A percentile compares a stretch with the other conserved stretches of the same genome.
These are phyloP conservation scores for Penicillium pulvis DNA, from an alignment of 495 filamentous ascomycete species.

Conservation along the genomic window DNA sequence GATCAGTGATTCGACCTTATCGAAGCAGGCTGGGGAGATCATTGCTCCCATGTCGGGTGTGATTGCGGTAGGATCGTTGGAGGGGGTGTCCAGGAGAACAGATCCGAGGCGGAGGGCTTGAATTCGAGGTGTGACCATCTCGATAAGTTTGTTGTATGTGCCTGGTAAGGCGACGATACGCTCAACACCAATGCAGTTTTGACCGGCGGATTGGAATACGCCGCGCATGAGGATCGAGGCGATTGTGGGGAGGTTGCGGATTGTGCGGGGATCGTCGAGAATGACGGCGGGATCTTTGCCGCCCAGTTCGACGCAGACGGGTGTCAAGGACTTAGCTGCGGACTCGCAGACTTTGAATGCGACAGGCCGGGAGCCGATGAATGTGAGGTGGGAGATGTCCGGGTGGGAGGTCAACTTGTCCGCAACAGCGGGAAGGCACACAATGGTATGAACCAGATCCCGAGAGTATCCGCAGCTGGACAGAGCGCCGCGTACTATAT, in stretches of 20 bases:
- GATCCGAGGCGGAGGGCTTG: slow-evolving; percentile 69
- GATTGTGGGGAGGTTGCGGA: slow-evolving; percentile 65
- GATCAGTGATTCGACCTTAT: slow-evolving; percentile 69
- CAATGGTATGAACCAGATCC: slow-evolving; percentile 77
- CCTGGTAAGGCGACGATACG: slow-evolving; percentile 79
- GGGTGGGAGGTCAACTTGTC: slow-evolving; percentile 84
- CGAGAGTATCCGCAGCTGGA: slow-evolving; percentile 81
- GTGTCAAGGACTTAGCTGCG: slow-evolving; percentile 80
- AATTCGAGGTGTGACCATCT: slow-evolving; percentile 71
- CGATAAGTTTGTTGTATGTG: slow-evolving; percentile 71
- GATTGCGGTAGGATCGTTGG: slow-evolving; percentile 24
- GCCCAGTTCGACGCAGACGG: slow-evolving; percentile 85
- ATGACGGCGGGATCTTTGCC: slow-evolving; percentile 96
- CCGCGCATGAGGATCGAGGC: slow-evolving; percentile 84
- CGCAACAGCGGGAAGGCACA: slow-evolving; percentile 85
- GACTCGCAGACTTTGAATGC: slow-evolving; percentile 86
- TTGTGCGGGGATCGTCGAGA: slow-evolving; percentile 68
- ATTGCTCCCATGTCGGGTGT: slow-evolving; percentile 80
- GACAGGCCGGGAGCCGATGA: slow-evolving; percentile 88
- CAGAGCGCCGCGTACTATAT: slow-evolving; percentile 76
- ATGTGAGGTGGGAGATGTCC: slow-evolving; percentile 86
- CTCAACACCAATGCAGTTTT: slow-evolving; percentile 98
- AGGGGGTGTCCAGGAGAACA: slow-evolving; percentile 53
- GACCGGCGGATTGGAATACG: slow-evolving; percentile 93
- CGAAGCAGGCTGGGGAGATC: slow-evolving; percentile 76